phyloP scores from a whole-genome alignment of 2,329 filamentous ascomycete genomes.

The Daldinia eschscholtzii region DNA sequence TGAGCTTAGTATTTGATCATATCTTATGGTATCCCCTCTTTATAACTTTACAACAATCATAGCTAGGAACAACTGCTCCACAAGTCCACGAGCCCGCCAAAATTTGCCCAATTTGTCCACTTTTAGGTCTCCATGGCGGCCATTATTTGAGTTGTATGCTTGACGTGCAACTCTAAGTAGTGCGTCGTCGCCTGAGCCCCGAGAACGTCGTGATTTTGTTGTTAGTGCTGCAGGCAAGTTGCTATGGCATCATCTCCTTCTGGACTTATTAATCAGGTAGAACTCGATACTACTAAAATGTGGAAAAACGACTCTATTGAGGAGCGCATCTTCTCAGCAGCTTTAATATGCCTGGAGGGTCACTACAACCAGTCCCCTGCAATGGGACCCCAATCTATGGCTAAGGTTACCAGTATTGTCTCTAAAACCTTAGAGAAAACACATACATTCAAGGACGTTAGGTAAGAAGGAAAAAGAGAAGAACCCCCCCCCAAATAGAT shows the following conservation, averaged over 20 bases:
- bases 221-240: background rate
- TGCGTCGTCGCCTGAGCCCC: background rate
- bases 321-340: constrained; percentile 72
- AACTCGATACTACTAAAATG: constrained; percentile 46
- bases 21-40: background rate
- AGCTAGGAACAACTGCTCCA: background rate
- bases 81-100: background rate
- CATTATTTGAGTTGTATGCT: background rate
- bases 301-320: constrained; percentile 67
- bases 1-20: background rate
- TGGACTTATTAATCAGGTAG: constrained; percentile 34
- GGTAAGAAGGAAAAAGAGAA: constrained; percentile 56
- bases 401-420: constrained; percentile 69
- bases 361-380: constrained; percentile 69
- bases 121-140: background rate
- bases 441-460: constrained; percentile 70
- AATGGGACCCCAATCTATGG: constrained; percentile 68
- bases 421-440: constrained; percentile 73
- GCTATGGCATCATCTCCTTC: constrained; percentile 45
- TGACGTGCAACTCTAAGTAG: background rate
- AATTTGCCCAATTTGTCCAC: background rate
- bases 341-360: constrained; percentile 71
- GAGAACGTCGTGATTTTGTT: background rate
- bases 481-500: background rate
- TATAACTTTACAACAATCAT: background rate